Base-by-base conservation (phyloP, 2,329 filamentous ascomycete genomes). In the Ophiostoma angusticollis region DNA sequence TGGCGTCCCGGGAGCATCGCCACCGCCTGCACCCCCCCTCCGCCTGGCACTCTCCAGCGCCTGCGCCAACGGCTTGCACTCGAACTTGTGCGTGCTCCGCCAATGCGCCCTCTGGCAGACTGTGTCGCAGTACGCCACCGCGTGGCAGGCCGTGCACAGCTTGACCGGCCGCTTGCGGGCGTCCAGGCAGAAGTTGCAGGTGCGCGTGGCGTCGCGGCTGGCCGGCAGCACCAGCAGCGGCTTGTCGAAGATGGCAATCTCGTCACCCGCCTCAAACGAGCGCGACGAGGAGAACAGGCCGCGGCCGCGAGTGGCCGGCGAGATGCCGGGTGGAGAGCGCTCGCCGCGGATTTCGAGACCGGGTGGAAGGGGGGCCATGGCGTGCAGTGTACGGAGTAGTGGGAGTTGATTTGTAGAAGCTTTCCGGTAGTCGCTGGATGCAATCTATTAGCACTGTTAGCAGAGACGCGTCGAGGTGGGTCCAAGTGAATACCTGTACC, bases 71-170 rank as follows among this genome's bases (percentile, higher is more conserved):
- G 60, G 54, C 21, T 55, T 54, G 58, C 74, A 79, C 57, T 79
- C 74, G 32, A 55, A 55, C 48, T 63, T 61, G 56, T 79, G 74
- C 29, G 62, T 58, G 2, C 53, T 51, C 7, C 54, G 53, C 73
- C 74, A 78, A 50, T 70, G 65, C 2, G 62, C 57, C 18, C 58
- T 57, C 55, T 79, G 74, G 55, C 74, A 79, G 5, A 51, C 46
- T 7, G 57, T 40, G 36, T 60, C 59, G 57, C 74, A 79, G 60
- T 79, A 79, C 19, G 58, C 62, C 4, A 64, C 62, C 2, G 64
- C 59, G 21, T 59, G 63, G 57, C 74, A 79, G 35, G 60, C 65
- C 0, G 65, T 65, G 54, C 74, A 79, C 17, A 62, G 18, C 52
- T 55, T 50, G 14, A 36, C 36, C 8, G 44, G 39, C 30, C 36